Percentiles rank a stretch among this genome's conserved stretches.
phyloP scores from a whole-genome alignment of 2,329 filamentous ascomycete species.

The Pyrenochaeta sp. region DNA sequence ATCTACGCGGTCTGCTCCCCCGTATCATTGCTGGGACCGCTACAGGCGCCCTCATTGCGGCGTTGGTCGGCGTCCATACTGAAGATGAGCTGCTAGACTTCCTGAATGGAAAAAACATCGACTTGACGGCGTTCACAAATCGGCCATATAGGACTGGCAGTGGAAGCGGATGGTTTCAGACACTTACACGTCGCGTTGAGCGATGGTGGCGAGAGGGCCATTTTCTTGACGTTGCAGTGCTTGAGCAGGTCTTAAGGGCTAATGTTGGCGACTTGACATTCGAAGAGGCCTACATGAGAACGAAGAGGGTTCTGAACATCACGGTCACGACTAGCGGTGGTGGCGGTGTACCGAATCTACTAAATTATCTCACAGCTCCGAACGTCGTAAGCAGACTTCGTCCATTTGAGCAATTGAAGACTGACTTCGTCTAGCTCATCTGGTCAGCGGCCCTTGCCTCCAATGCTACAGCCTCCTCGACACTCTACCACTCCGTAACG shows the following conservation, averaged over 20 bases:
- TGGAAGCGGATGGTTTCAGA: conserved; percentile 57
- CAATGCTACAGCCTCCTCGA: conserved; percentile 72
- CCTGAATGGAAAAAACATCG: conserved; percentile 80
- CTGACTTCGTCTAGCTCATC: conserved; percentile 66
- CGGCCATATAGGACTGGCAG: conserved; percentile 34
- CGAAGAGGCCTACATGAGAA: conserved; percentile 87
- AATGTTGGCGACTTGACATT: conserved; percentile 93
- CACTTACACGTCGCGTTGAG: conserved; percentile 70
- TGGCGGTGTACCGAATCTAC: conserved; percentile 79
- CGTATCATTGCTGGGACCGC: conserved; percentile 91
- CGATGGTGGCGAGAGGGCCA: conserved; percentile 81
- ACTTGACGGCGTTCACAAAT: conserved; percentile 78
- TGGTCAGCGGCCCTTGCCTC: conserved; percentile 82
- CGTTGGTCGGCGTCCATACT: conserved; percentile 85
- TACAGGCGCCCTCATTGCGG: conserved; percentile 88
- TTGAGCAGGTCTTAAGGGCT: conserved; percentile 83
- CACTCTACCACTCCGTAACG: conserved; percentile 71
- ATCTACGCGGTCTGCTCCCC: conserved; percentile 80
- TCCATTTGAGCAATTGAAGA: neutral
- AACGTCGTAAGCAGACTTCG: conserved; percentile 73
- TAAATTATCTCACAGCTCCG: conserved; percentile 93
- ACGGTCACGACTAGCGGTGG: conserved; percentile 81
- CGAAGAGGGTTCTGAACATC: conserved; percentile 89
- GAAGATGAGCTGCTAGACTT: conserved; percentile 83
- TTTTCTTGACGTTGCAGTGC: conserved; percentile 80